Base-by-base conservation (phyloP, 495 filamentous ascomycete species). In the Penicillium coprophilum region DNA sequence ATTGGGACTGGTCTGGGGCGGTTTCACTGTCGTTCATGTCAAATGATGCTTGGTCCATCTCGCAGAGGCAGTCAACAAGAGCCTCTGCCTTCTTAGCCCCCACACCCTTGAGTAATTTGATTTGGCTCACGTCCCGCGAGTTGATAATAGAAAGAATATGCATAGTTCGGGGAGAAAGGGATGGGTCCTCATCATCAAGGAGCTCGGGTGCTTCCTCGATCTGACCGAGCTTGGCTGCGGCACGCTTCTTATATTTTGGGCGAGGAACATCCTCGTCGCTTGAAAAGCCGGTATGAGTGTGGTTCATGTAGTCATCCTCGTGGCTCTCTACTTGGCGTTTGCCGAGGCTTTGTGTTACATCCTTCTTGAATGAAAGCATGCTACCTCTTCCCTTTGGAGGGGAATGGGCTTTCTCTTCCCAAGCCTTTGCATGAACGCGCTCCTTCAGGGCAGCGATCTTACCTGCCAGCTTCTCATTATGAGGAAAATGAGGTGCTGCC, bases 131-230 rank as follows among this genome's bases (percentile, higher is more conserved):
- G 58, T 97, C 89, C 13, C 89, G 80, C 2, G 87, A 90, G 71
- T 98, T 98, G 71, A 98, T 85, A 62, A 97, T 88, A 13, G 83
- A 79, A 4, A 98, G 78, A 9, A 98, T 67, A 49, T 85, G 82
- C 59, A 78, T 74, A 5, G 89, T 89, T 6, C 86, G 80, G 2
- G 91, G 90, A 0, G 88, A 87, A 11, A 80, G 76, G 1, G 65
- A 46, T 15, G 57, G 63, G 34, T 69, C 69, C 30, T 73, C 67
- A 49, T 71, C 56, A 20, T 73, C 67, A 6, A 60, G 60, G 17
- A 44, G 54, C n/a, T 63, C 54, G 8, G 60, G 50, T 24, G 64
- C 57, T 20, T 64, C 56, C 19, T 39, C 56, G 17, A 56, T 67
- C 44, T 61, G 57, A 60, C 28, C 58, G 36, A 60, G 48, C 45